phyloP scores from a whole-genome alignment of 2,329 filamentous ascomycete genomes.

The Pseudocercospora eumusae region DNA sequence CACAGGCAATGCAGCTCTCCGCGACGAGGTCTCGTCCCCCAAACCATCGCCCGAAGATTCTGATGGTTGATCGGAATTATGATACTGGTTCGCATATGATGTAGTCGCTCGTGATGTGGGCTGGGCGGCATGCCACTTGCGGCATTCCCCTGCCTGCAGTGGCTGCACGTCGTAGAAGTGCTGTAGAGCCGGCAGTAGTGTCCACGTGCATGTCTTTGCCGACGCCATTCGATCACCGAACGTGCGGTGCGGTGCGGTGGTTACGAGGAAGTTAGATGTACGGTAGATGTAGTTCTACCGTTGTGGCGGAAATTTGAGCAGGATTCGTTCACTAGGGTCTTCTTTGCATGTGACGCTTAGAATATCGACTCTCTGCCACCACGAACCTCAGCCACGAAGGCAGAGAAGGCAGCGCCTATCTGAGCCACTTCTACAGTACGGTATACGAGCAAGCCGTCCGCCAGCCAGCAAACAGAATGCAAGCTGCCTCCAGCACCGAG shows the following conservation, averaged over 20 bases:
- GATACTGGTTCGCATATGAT: too few species aligned
- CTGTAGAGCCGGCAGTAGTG: too few species aligned
- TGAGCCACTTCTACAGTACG: constrained; percentile 6
- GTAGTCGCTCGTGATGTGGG: neutral
- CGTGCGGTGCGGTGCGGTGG: neutral
- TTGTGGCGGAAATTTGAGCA: neutral
- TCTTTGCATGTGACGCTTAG: neutral
- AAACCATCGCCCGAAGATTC: too few species aligned
- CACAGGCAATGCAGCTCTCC: too few species aligned
- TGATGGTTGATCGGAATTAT: too few species aligned
- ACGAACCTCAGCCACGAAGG: neutral
- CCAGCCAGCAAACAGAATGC: constrained; percentile 13
- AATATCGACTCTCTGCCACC: neutral
- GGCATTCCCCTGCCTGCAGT: neutral
- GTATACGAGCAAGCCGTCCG: constrained; percentile 2
- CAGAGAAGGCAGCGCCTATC: neutral
- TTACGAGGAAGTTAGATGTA: neutral
- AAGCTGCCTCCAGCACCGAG: constrained; percentile 8
- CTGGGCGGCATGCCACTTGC: neutral
- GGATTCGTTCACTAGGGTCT: neutral
- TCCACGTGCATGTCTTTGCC: constrained; percentile 5
- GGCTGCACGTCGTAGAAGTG: too few species aligned
- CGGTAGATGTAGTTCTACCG: neutral
- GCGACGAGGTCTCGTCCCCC: too few species aligned
- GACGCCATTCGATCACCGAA: neutral